A percentile compares a stretch with the other conserved stretches of the same genome.
phyloP scores from a whole-genome alignment of 495 filamentous ascomycete genomes.

The Pyrenopolyporus hunteri region DNA sequence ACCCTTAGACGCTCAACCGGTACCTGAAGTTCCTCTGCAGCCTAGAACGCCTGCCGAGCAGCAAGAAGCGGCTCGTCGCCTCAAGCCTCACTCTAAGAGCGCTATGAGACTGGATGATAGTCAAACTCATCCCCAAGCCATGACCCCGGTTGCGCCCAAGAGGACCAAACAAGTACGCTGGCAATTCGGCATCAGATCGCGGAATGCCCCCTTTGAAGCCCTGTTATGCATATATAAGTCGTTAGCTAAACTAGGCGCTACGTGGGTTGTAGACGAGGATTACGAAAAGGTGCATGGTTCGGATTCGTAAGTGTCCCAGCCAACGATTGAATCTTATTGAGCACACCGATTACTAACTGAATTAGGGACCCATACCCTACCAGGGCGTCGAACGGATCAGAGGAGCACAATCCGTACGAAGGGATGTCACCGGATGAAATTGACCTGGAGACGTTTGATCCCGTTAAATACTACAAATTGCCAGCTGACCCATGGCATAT shows the following conservation, averaged over 20 bases:
- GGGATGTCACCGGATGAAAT: constrained; percentile 35
- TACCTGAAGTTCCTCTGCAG: constrained; percentile 57
- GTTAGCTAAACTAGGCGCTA: constrained; percentile 80
- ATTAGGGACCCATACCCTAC: constrained; percentile 37
- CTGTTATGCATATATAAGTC: constrained; percentile 94
- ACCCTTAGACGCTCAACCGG: constrained; percentile 45
- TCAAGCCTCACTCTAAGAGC: constrained; percentile 78
- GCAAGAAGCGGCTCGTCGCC: constrained; percentile 71
- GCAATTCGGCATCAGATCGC: constrained; percentile 95
- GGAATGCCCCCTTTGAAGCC: constrained; percentile 92
- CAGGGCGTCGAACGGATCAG: constrained; percentile 18
- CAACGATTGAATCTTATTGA: not conserved
- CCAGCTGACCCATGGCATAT: constrained; percentile 97
- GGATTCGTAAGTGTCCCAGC: constrained; percentile 27
- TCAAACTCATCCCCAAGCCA: constrained; percentile 69
- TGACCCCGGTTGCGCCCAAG: constrained; percentile 67
- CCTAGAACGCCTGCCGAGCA: constrained; percentile 73
- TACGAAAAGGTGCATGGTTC: constrained; percentile 48
- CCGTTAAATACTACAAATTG: constrained; percentile 65
- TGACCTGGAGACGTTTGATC: constrained; percentile 43
- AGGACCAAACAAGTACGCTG: constrained; percentile 78
- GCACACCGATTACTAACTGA: constrained; percentile 26
- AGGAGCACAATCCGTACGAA: constrained; percentile 35
- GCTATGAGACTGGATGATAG: constrained; percentile 63
- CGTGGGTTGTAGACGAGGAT: constrained; percentile 74